Percentiles rank a stretch among this genome's conserved stretches.
phyloP scores from a whole-genome alignment of 306 rosid species.

The Dryas alaskensis region DNA sequence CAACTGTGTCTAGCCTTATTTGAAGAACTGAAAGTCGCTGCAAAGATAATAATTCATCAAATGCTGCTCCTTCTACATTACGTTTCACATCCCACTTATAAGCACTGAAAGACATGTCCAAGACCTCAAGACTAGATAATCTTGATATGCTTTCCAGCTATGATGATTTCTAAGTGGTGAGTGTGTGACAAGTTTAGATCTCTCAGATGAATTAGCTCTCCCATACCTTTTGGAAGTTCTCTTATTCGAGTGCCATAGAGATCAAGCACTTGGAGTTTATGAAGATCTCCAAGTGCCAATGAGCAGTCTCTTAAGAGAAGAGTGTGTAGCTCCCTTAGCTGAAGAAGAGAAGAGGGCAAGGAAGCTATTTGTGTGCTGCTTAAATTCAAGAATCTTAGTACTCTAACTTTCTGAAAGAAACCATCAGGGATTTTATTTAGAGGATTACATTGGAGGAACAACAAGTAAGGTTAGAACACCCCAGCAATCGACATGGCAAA shows the following conservation, averaged over 20 bases:
- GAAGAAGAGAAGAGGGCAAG: constrained; percentile 26
- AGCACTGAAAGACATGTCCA: constrained; percentile 12
- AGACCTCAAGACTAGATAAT: constrained; percentile 15
- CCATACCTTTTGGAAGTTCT: constrained; percentile 14
- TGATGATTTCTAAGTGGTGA: neutral
- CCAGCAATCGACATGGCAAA: neutral
- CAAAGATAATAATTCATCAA: constrained; percentile 18
- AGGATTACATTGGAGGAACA: constrained; percentile 21
- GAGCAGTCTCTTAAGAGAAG: constrained; percentile 21
- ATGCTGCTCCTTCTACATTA: constrained; percentile 11
- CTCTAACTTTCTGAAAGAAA: constrained; percentile 10
- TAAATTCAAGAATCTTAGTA: constrained; percentile 17
- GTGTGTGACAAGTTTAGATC: neutral
- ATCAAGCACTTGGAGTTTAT: constrained; percentile 17
- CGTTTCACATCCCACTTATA: constrained; percentile 23
- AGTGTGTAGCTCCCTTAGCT: constrained; percentile 22
- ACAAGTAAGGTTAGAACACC: constrained; percentile 6
- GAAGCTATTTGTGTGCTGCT: constrained; percentile 3
- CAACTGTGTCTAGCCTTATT: constrained; percentile 15
- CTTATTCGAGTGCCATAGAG: constrained; percentile 1
- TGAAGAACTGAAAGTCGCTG: constrained; percentile 20
- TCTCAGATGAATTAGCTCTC: constrained; percentile 11
- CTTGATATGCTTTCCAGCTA: constrained; percentile 11
- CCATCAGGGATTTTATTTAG: constrained; percentile 4
- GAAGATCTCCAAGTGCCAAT: constrained; percentile 11